A percentile compares a stretch with the other conserved stretches of the same genome.
phyloP scores from a whole-genome alignment of 2,329 filamentous ascomycete species.

The Pseudogymnoascus sp. region DNA sequence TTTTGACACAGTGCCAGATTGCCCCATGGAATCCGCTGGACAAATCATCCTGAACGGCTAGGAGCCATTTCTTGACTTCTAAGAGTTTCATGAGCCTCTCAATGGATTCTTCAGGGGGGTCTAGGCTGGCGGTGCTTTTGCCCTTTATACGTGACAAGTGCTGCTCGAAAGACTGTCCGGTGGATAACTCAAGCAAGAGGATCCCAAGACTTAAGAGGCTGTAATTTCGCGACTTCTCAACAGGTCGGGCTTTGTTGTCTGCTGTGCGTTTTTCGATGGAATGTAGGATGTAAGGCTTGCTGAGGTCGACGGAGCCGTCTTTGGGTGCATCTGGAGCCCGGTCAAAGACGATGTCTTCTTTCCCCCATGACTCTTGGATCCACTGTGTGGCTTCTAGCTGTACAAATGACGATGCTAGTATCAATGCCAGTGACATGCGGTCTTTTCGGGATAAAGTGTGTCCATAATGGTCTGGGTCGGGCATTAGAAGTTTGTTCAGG shows the following conservation, averaged over 20 bases:
- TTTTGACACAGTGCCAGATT: not conserved
- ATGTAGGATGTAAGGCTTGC: not conserved
- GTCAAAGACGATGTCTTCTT: constrained; percentile 1
- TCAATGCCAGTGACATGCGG: not conserved
- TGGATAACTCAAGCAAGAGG: not conserved
- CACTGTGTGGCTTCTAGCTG: constrained; percentile 2
- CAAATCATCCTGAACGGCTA: not conserved
- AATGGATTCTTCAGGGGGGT: not conserved
- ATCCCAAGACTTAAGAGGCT: not conserved
- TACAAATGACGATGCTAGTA: constrained; percentile 1
- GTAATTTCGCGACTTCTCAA: not conserved
- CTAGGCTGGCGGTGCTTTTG: not conserved
- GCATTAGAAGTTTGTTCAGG: not conserved
- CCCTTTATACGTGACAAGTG: not conserved
- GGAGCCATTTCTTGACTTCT: not conserved
- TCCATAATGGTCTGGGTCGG: not conserved
- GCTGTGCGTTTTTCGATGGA: not conserved
- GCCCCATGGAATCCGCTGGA: not conserved
- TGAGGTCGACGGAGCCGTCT: not conserved
- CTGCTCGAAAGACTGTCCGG: not conserved
- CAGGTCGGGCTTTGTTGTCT: not conserved
- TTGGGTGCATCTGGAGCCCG: not conserved
- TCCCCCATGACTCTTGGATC: constrained; percentile 2
- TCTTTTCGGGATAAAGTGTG: not conserved
- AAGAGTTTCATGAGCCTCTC: constrained; percentile 2